phyloP scores from a whole-genome alignment of 2,329 filamentous ascomycete species.

The Tolypocladium nubicola region DNA sequence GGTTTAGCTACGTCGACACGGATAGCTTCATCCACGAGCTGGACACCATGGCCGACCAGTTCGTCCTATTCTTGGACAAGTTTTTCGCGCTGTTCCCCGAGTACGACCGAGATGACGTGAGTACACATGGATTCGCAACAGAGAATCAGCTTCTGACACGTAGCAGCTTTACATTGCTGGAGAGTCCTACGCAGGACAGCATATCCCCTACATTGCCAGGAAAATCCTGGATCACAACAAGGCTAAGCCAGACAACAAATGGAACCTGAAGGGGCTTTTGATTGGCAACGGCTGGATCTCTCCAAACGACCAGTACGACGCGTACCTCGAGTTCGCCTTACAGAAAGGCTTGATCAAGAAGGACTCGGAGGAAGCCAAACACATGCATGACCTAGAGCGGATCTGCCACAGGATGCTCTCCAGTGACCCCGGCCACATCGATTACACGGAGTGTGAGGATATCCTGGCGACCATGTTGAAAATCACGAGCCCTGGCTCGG shows the following conservation, averaged over 20 bases:
- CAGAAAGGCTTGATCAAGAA: conserved; percentile 62
- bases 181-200: conserved; percentile 92
- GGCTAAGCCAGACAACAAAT: conserved; percentile 27
- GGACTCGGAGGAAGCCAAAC: conserved; percentile 50
- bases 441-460: conserved; percentile 60
- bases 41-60: conserved; percentile 79
- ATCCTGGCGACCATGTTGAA: conserved; percentile 66
- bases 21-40: conserved; percentile 80
- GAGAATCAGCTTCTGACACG: conserved; percentile 8
- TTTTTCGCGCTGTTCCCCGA: conserved; percentile 88
- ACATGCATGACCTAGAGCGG: conserved; percentile 58
- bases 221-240: conserved; percentile 84
- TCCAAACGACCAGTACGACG: conserved; percentile 76
- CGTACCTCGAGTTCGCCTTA: conserved; percentile 76
- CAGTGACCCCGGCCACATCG: conserved; percentile 40
- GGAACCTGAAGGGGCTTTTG: conserved; percentile 75
- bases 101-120: conserved; percentile 82
- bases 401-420: conserved; percentile 57
- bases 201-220: conserved; percentile 94
- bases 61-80: conserved; percentile 80
- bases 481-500: conserved; percentile 46
- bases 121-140: conserved; percentile 22
- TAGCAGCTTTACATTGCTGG: conserved; percentile 81
- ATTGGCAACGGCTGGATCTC: conserved; percentile 99
- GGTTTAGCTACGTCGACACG: conserved; percentile 90